These are phyloP conservation scores for Trametes meyenii DNA, from an alignment of 768 basidiomycete genomes.

Conservation along the genomic window DNA sequence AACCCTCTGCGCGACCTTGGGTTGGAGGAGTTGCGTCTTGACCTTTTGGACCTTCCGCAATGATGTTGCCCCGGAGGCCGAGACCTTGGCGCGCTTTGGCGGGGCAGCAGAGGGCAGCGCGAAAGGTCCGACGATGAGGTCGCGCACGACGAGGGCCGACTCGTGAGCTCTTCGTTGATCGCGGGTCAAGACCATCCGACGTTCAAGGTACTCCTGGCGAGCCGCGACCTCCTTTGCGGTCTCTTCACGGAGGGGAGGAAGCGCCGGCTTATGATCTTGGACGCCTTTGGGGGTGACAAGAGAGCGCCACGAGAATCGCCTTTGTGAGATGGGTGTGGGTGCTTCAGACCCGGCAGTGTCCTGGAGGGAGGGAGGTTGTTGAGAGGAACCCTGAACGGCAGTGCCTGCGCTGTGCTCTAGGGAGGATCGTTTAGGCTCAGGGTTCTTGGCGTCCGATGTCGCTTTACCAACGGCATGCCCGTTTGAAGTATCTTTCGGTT, in stretches of 20 bases:
- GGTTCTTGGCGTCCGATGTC: not conserved
- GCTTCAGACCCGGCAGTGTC: not conserved
- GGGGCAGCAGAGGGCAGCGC: conserved; percentile 31
- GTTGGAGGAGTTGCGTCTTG: conserved; percentile 66
- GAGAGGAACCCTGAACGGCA: not conserved
- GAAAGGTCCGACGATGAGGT: conserved; percentile 65
- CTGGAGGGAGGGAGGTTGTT: not conserved
- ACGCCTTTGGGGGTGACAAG: conserved; percentile 17
- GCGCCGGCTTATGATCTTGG: conserved; percentile 16
- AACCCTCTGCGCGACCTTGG: conserved; percentile 69
- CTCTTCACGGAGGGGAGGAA: conserved; percentile 12
- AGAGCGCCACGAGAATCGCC: conserved; percentile 21
- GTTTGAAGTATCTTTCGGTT: not conserved
- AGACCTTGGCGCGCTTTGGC: conserved; percentile 41
- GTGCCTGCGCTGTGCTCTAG: not conserved
- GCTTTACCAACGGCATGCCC: not conserved
- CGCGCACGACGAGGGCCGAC: conserved; percentile 63
- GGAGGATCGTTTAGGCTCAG: not conserved
- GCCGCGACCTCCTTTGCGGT: conserved; percentile 11
- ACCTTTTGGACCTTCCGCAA: conserved; percentile 61
- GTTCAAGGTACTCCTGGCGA: conserved; percentile 17
- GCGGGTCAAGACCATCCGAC: conserved; percentile 29
- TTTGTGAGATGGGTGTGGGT: conserved; percentile 1
- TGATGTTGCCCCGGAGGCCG: conserved; percentile 31
- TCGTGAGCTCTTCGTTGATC: conserved; percentile 65